These are phyloP conservation scores for Colletotrichum zoysiae DNA, from an alignment of 2,329 filamentous ascomycete genomes.

Conservation along the genomic window DNA sequence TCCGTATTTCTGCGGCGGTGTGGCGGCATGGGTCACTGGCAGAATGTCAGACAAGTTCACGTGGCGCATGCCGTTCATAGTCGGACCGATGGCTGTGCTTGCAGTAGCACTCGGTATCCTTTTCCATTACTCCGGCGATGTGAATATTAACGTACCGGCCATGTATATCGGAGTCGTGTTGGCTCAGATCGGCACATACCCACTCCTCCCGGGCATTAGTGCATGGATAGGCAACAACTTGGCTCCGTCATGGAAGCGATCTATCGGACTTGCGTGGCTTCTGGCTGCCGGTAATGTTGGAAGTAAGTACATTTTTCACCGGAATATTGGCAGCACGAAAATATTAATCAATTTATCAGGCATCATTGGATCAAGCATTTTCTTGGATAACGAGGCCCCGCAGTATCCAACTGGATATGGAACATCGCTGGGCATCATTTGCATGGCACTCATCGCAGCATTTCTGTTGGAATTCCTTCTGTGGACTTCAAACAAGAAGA, in stretches of 20 bases:
- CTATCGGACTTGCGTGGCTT: slow-evolving; percentile 45
- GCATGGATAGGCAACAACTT: slow-evolving; percentile 47
- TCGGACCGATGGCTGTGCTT: slow-evolving; percentile 48
- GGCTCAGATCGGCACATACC: slow-evolving; percentile 47
- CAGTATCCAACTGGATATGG: slow-evolving; percentile 54
- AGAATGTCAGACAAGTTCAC: slow-evolving; percentile 51
- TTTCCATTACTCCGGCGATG: slow-evolving; percentile 50
- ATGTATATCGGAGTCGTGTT: slow-evolving; percentile 36
- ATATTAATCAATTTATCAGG: slow-evolving; percentile 44
- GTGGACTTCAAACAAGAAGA: slow-evolving; percentile 46
- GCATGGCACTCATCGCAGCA: slow-evolving; percentile 46
- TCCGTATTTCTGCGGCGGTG: slow-evolving; percentile 51
- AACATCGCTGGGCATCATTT: slow-evolving; percentile 32
- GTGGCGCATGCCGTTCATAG: slow-evolving; percentile 56
- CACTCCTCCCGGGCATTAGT: slow-evolving; percentile 47
- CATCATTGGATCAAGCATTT: slow-evolving; percentile 55
- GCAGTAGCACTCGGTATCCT: slow-evolving; percentile 51
- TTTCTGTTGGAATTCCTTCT: slow-evolving; percentile 49
- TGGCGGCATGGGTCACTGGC: slow-evolving; percentile 47
- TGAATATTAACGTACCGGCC: slow-evolving; percentile 51
- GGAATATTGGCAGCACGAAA: not conserved
- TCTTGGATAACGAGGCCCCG: slow-evolving; percentile 51
- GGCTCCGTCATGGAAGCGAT: slow-evolving; percentile 44
- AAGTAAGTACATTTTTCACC: not conserved
- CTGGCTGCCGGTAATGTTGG: slow-evolving; percentile 41